A percentile compares a stretch with the other conserved stretches of the same genome.
Conservation (phyloP, 192 early-diverging fungal species). For the Spizellomyces sp. region DNA sequence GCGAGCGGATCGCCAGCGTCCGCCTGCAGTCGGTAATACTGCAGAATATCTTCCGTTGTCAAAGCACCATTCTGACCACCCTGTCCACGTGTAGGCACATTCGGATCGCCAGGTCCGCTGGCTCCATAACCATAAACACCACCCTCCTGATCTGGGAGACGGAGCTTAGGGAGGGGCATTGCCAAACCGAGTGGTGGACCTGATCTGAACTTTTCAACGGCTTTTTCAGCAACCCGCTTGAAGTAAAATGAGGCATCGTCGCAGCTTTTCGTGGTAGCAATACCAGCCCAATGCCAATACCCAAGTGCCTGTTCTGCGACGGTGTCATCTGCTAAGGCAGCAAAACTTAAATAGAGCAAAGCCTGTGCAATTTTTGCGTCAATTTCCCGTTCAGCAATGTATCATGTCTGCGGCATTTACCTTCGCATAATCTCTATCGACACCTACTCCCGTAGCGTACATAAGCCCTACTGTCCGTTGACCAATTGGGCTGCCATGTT, state of each 20-base stretch:
- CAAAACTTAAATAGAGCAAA: constrained; percentile 78
- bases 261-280: constrained; percentile 80
- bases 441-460: constrained; percentile 88
- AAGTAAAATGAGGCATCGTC: constrained; percentile 79
- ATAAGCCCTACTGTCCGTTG: constrained; percentile 90
- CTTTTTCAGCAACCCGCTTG: constrained; percentile 76
- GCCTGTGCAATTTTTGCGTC: constrained; percentile 33
- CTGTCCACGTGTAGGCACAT: constrained; percentile 31
- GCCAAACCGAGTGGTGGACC: constrained; percentile 81
- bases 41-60: constrained; percentile 69
- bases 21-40: constrained; percentile 73
- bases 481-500: constrained; percentile 73
- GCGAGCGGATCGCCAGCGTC: constrained; percentile 61
- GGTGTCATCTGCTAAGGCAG: constrained; percentile 71
- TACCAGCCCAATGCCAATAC: constrained; percentile 79
- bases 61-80: constrained; percentile 23
- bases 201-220: constrained; percentile 61
- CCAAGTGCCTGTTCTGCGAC: constrained; percentile 82
- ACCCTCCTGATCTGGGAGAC: constrained; percentile 75
- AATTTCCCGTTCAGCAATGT: constrained; percentile 2
- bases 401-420: constrained; percentile 36
- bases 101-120: constrained; percentile 54
- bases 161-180: constrained; percentile 65
- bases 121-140: constrained; percentile 88
- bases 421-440: constrained; percentile 69